Evolutionary conservation across 495 filamentous ascomycete genomes (phyloP), one percentile per base, ranked within the genome.

Genomic region (Xylaria nigripes): DNA sequence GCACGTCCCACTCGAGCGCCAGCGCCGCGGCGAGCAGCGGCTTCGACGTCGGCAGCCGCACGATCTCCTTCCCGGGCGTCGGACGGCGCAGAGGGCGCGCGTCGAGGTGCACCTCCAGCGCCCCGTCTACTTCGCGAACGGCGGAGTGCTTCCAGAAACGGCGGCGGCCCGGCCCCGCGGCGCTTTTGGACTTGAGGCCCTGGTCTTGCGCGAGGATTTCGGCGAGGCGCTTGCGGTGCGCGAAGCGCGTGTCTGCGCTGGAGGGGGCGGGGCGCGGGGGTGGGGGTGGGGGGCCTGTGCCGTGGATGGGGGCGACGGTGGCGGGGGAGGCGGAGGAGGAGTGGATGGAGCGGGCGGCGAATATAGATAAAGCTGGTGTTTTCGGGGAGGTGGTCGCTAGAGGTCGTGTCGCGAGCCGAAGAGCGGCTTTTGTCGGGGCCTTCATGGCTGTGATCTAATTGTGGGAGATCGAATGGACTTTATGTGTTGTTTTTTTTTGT

Each of bases 1-100:
- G 81, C 36, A 84, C 77, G 64, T 95, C 89, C 93, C 93, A 98
- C 72, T 98, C 93, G 9, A 93, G 66, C 0, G 92, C 93, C 45
- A 98, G 80, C 24, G 87, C 86, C 23, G 80, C 74, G n/a, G 94
- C 93, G 13, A 98, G 84, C 52, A 89, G 79, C 12, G 84, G 82
- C 65, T 96, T 96, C 46, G 75, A 75, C 0, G 70, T 62, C 0
- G 93, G 92, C 27, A 97, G 62, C 2, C 77, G 76, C 58, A 98
- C 78, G 50, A 86, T 73, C 15, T 77, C 68, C 43, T 77, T 91
- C 0, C 74, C 74, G 19, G 78, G 72, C 0, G 77, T 73, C 0
- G 90, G 92, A 16, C 78, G 83, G 58, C 90, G 84, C 48, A 98
- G 81, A 13, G 91, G 82, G 21, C 89, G 80, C 30, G 73, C 71